A percentile compares a stretch with the other conserved stretches of the same genome.
phyloP scores from a whole-genome alignment of 306 rosid genomes.

The Pueraria montana region DNA sequence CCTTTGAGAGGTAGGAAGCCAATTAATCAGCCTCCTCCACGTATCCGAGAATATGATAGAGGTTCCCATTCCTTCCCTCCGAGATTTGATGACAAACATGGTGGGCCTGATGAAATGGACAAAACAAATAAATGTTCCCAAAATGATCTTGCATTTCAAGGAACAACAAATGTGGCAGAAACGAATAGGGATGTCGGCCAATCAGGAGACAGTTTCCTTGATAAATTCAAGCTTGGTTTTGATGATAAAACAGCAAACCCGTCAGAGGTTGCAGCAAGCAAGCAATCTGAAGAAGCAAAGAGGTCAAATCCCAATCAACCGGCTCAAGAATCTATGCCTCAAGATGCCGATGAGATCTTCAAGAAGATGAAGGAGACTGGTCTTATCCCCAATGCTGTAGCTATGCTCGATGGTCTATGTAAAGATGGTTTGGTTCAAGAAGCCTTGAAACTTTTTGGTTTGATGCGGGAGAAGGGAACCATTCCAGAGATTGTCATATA shows the following conservation, averaged over 20 bases:
- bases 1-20: constrained; percentile 53
- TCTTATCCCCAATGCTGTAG: constrained; percentile 91
- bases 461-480: constrained; percentile 90
- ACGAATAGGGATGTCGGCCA: constrained; percentile 36
- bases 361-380: constrained; percentile 96
- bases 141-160: constrained; percentile 46
- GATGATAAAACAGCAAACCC: constrained; percentile 48
- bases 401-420: constrained; percentile 98
- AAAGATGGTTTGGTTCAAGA: constrained; percentile 95
- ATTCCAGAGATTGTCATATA: constrained; percentile 91
- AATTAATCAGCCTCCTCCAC: constrained; percentile 29
- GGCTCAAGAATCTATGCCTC: constrained; percentile 52
- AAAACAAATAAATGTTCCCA: constrained; percentile 37
- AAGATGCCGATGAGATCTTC: constrained; percentile 84
- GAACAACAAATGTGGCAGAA: constrained; percentile 38
- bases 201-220: constrained; percentile 74
- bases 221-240: constrained; percentile 71
- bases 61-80: constrained; percentile 44
- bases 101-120: constrained; percentile 17
- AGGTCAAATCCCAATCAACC: constrained; percentile 41
- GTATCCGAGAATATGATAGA: constrained; percentile 31
- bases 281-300: constrained; percentile 46
- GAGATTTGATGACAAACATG: constrained; percentile 45
- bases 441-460: constrained; percentile 88
- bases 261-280: constrained; percentile 36